Evolutionary conservation across 352 stramenopile species (phyloP), one percentile per base, ranked within the genome.

Genomic region (Globisporangium carolinianum): DNA sequence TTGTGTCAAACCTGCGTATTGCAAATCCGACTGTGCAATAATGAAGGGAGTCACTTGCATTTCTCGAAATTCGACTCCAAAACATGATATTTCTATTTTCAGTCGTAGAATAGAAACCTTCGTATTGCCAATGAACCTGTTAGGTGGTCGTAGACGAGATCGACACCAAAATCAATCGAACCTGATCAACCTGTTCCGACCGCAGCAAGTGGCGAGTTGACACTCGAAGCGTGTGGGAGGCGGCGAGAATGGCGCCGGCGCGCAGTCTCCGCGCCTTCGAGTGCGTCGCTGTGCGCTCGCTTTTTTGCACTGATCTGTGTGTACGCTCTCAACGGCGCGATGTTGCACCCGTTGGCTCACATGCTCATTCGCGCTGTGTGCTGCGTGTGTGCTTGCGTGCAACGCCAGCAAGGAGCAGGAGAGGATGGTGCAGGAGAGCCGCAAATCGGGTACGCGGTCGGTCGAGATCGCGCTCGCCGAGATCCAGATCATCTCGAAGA

Each of bases 391-490:
- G 24, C 1, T 32, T 32, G 24, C 24, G 24, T 32, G 24, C 24
- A 32, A 32, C 24, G 24, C 2, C 51, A 86, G 72, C 24, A 64
- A 61, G 8, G 58, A 83, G 47, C 67, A 67, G 51, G 70, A 80
- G 38, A 55, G 64, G 15, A 69, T 73, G 50, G 62, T 90, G 41
- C 57, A 71, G 12, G 73, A 76, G 55, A 90, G 79, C 57, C 77
- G 82, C 53, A 58, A 73, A n/a, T 75, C 79, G 17, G 82, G 82
- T n/a, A 65, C 77, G n/a, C 77, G 82, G 1, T 80, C 82, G 8
- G 75, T 92, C 32, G 67, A 83, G 50, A 69, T 86, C 52, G 82
- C 82, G 49, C 68, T 92, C 36, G 79, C 76, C 5, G 82, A 92
- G 55, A 87, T 86, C 36, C 57, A 74, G 51, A 82, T 92, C 55